Percentiles rank a stretch among this genome's conserved stretches.
phyloP scores from a whole-genome alignment of 192 early-diverging fungal species.

The Coemansia biformis region DNA sequence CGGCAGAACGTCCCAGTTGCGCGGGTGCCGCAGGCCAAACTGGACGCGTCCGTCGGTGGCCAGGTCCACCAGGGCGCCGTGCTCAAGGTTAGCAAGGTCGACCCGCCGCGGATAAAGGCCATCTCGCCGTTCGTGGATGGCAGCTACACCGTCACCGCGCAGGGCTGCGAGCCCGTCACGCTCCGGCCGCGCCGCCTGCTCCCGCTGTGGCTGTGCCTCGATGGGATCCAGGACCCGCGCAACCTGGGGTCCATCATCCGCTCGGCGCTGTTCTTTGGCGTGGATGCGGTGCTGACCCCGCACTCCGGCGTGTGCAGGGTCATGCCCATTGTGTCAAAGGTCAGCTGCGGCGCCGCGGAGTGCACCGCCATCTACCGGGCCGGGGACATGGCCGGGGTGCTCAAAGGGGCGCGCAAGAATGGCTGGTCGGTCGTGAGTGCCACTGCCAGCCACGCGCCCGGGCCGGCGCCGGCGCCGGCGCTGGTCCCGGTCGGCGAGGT shows the following conservation, averaged over 20 bases:
- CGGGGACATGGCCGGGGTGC: not conserved
- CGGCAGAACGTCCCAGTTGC: slow-evolving; percentile 11
- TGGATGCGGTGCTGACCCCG: slow-evolving; percentile 24
- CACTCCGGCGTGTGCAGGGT: slow-evolving; percentile 7
- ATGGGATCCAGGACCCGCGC: slow-evolving; percentile 30
- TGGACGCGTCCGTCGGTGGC: slow-evolving; percentile 2
- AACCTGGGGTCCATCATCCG: slow-evolving; percentile 45
- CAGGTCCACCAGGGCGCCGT: slow-evolving; percentile 28
- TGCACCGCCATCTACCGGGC: slow-evolving; percentile 15
- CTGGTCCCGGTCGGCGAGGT: slow-evolving; percentile 2
- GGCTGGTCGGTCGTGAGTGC: slow-evolving; percentile 39
- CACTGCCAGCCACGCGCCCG: not conserved
- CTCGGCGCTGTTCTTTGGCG: slow-evolving; percentile 48
- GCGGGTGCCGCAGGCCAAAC: not conserved
- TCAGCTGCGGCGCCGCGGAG: slow-evolving; percentile 42
- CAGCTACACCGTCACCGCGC: slow-evolving; percentile 10
- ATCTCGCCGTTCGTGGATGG: slow-evolving; percentile 11
- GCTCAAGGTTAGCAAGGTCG: slow-evolving; percentile 7
- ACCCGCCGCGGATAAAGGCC: not conserved
- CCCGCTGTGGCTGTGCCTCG: slow-evolving; percentile 32
- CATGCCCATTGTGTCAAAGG: slow-evolving; percentile 29
- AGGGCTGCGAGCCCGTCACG: not conserved
- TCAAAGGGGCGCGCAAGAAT: slow-evolving; percentile 3
- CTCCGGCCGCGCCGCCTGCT: slow-evolving; percentile 18
- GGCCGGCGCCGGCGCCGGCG: too few relatives aligned